Evolutionary conservation across 2,329 filamentous ascomycete species (phyloP), one percentile per base, ranked within the genome.

Genomic region (Arthroderma sp.): DNA sequence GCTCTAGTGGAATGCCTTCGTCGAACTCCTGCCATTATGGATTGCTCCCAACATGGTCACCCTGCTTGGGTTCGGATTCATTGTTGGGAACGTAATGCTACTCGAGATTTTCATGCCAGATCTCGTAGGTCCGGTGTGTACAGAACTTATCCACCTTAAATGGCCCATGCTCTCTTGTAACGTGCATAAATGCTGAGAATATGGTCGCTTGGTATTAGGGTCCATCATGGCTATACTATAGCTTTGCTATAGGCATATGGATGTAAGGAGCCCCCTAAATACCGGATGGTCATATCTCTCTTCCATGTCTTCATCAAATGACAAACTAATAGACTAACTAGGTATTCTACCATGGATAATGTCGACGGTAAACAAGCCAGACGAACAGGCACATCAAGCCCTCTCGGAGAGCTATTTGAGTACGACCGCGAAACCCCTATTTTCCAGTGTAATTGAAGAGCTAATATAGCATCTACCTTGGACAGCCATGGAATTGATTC

Each of bases 21-120:
- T 97, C 66, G 84, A 95, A 70, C 75, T 96, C 43, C 76, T 98
- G 66, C 93, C 93, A 62, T 76, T 96, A 82, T 98, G 91, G 91
- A 81, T 98, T 56, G 93, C 93, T 28, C 93, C 93, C 35, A 98
- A 98, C 70, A 93, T 96, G 84, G 91, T 98, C 59, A 98, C 93
- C 63, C 79, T 98, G 23, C 74, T 97, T 52, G 93, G 93, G 59
- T 98, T 97, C 79, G 84, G 87, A 74, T 97, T 91, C 77, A 94
- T 98, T 65, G 76, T 98, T 55, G 83, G 76, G 60, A 97, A 98
- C 70, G 82, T 98, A 60, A 80, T 76, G 21, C 75, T 85, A 56
- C 74, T 96, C 58, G 83, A 87, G 60, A 76, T 95, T 53, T 87
- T 83, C 69, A 86, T 97, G 74, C 93, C 93, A 60, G 91, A 96